Percentiles rank a stretch among this genome's conserved stretches.
phyloP scores from a whole-genome alignment of 345 rosid genomes.

The Litchi chinensis region DNA sequence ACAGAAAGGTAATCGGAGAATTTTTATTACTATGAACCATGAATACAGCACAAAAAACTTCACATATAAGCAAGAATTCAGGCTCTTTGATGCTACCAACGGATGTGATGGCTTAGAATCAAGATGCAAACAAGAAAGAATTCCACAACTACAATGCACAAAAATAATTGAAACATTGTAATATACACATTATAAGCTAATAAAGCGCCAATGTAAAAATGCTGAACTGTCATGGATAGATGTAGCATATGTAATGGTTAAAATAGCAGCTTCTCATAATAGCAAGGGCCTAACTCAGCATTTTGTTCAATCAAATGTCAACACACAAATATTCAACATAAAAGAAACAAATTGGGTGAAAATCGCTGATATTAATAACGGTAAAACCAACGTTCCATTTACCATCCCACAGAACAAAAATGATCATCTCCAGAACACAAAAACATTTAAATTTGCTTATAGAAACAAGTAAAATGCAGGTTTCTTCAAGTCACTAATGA shows the following conservation, averaged over 20 bases:
- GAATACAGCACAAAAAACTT: neutral
- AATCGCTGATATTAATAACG: neutral
- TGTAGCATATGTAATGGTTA: neutral
- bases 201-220: too few relatives aligned
- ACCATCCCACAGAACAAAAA: slow-evolving; percentile 15
- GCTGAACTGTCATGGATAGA: neutral
- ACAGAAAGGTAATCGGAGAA: too few relatives aligned
- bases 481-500: neutral
- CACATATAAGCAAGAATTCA: neutral
- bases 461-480: neutral
- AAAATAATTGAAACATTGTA: too few relatives aligned
- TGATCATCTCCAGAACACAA: neutral
- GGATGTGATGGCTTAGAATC: neutral
- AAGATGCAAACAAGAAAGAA: neutral
- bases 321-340: neutral
- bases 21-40: neutral
- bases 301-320: neutral
- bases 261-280: neutral
- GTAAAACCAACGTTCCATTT: neutral
- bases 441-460: neutral
- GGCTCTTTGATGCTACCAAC: neutral
- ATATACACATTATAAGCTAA: too few relatives aligned
- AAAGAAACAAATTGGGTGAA: neutral
- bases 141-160: neutral
- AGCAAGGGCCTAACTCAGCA: neutral